phyloP scores from a whole-genome alignment of 805 yeast genomes.

The Starmerella roubikii region DNA sequence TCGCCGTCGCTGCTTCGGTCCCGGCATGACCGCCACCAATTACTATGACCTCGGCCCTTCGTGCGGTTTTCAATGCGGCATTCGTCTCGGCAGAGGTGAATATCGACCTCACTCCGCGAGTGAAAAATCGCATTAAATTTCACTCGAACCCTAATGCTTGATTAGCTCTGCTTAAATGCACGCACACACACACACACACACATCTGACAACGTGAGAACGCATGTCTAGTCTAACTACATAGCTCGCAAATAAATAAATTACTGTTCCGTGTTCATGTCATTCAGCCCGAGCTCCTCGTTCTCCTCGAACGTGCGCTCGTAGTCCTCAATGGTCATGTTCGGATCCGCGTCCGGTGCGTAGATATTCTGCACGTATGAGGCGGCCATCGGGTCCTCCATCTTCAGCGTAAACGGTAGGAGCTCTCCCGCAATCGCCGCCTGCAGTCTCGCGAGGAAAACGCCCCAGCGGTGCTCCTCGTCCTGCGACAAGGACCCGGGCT shows the following conservation, averaged over 20 bases:
- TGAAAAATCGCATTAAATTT: neutral
- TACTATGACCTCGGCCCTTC: slow-evolving; percentile 54
- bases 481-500: slow-evolving; percentile 51
- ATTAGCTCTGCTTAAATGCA: no score
- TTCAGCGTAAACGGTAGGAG: slow-evolving; percentile 58
- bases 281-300: slow-evolving; percentile 81
- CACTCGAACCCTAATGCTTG: no score
- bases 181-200: no score
- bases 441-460: slow-evolving; percentile 55
- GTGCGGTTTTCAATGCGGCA: neutral
- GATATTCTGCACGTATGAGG: slow-evolving; percentile 92
- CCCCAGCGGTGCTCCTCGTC: slow-evolving; percentile 73
- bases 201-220: no score
- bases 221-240: no score
- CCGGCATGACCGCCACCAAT: slow-evolving; percentile 99
- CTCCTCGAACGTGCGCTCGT: slow-evolving; percentile 75
- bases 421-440: slow-evolving; percentile 70
- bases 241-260: neutral
- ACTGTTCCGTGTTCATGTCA: slow-evolving; percentile 26
- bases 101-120: neutral
- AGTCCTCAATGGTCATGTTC: slow-evolving; percentile 81
- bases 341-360: slow-evolving; percentile 98
- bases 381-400: slow-evolving; percentile 91
- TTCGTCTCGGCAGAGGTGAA: neutral
- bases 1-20: slow-evolving; percentile 88